A percentile compares a stretch with the other conserved stretches of the same genome.
Evolutionary conservation across 2,329 filamentous ascomycete genomes (phyloP).

Genomic region (Colletotrichum camelliae): DNA sequence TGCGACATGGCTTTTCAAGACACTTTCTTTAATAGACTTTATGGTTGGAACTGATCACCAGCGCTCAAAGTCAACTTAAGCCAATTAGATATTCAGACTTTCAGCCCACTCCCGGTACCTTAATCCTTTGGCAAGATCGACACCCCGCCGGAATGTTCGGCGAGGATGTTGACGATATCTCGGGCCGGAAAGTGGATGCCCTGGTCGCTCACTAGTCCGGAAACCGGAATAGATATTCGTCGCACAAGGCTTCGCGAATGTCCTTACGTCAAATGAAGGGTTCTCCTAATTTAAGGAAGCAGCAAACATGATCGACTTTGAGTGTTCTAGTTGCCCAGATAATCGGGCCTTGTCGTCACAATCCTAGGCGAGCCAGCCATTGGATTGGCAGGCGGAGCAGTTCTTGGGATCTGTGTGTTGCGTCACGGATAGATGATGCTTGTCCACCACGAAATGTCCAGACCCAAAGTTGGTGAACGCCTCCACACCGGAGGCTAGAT

Average conservation of each 20-base stretch:
- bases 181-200: neutral
- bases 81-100: neutral
- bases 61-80: neutral
- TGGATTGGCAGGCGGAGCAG: neutral
- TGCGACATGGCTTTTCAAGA: neutral
- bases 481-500: constrained; percentile 4
- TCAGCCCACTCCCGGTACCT: neutral
- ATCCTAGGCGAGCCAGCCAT: neutral
- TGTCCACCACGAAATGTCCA: neutral
- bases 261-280: neutral
- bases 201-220: neutral
- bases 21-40: neutral
- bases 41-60: neutral
- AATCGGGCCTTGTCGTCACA: neutral
- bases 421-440: constrained; percentile 3
- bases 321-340: neutral
- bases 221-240: neutral
- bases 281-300: neutral
- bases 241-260: neutral
- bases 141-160: constrained; percentile 2
- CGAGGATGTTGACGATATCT: neutral
- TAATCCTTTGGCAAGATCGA: neutral
- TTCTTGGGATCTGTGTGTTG: neutral
- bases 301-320: neutral
- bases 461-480: neutral